Percentiles rank a stretch among this genome's conserved stretches.
These are phyloP conservation scores for Ajuga reptans DNA, from an alignment of 305 asterid genomes.

Conservation along the genomic window DNA sequence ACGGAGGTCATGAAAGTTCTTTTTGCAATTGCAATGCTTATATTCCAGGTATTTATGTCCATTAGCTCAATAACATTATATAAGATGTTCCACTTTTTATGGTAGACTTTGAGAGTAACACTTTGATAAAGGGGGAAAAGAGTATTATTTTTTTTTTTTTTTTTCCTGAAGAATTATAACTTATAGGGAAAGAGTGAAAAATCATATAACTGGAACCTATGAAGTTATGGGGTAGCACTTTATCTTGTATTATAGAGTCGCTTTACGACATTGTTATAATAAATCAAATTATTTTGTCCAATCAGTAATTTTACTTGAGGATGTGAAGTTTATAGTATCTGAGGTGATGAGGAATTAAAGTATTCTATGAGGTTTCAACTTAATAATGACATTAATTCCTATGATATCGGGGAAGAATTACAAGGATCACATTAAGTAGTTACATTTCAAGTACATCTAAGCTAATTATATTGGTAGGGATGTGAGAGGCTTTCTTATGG, in stretches of 20 bases:
- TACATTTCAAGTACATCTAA: not conserved
- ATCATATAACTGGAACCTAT: not conserved
- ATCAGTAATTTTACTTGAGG: not conserved
- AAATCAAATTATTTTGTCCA: not conserved
- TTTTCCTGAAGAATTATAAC: not conserved
- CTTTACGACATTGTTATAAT: not conserved
- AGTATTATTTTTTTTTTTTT: not conserved
- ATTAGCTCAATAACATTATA: conserved; percentile 7
- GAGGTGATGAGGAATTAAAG: not conserved
- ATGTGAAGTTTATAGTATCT: not conserved
- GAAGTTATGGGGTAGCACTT: conserved; percentile 10
- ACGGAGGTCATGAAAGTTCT: conserved; percentile 66
- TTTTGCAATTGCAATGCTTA: conserved; percentile 82
- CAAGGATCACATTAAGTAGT: not conserved
- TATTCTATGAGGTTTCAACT: not conserved
- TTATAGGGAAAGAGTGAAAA: conserved; percentile 8
- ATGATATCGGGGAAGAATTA: not conserved
- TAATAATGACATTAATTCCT: not conserved
- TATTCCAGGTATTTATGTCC: conserved; percentile 59
- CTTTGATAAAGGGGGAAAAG: not conserved
- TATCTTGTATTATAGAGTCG: not conserved
- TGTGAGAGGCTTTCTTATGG: not conserved
- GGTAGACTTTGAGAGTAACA: not conserved
- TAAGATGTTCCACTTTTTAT: not conserved
- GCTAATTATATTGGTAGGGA: not conserved